Evolutionary conservation across 2,329 filamentous ascomycete genomes (phyloP).

Genomic region (Xylaria sp.): DNA sequence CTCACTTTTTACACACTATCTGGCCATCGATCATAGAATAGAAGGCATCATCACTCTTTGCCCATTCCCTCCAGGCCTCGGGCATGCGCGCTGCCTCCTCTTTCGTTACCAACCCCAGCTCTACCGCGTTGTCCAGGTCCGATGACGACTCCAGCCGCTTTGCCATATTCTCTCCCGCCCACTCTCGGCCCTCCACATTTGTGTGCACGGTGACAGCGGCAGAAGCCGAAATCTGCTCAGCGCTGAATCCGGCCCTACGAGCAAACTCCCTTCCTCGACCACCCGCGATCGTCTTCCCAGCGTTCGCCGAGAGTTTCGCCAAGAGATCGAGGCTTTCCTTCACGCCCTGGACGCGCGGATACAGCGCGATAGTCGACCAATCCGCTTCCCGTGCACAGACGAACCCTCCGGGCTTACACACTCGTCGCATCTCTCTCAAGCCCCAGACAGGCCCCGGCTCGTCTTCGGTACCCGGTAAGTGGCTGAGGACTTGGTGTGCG

Average conservation of each 20-base stretch:
- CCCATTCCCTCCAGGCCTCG: slow-evolving; percentile 34
- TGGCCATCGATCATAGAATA: slow-evolving; percentile 31
- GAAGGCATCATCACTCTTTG: slow-evolving; percentile 27
- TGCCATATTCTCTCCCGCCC: slow-evolving; percentile 33
- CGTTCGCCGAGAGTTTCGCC: slow-evolving; percentile 11
- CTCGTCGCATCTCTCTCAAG: slow-evolving; percentile 38
- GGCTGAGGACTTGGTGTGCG: slow-evolving; percentile 36
- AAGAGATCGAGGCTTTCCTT: slow-evolving; percentile 21
- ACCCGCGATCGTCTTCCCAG: slow-evolving; percentile 26
- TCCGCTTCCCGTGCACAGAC: slow-evolving; percentile 38
- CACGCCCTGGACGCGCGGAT: slow-evolving; percentile 27
- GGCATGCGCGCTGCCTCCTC: slow-evolving; percentile 27
- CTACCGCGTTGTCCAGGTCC: slow-evolving; percentile 23
- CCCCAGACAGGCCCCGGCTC: slow-evolving; percentile 30
- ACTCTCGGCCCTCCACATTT: slow-evolving; percentile 18
- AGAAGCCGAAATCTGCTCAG: slow-evolving; percentile 26
- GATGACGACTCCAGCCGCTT: slow-evolving; percentile 21
- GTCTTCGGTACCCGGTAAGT: slow-evolving; percentile 21
- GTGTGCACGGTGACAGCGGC: slow-evolving; percentile 25
- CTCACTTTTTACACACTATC: slow-evolving; percentile 36
- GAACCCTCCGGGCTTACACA: slow-evolving; percentile 37
- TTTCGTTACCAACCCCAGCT: slow-evolving; percentile 32
- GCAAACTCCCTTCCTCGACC: slow-evolving; percentile 36
- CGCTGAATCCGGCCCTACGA: slow-evolving; percentile 33
- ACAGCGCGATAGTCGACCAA: slow-evolving; percentile 26